Evolutionary conservation across 257 asterid genomes (phyloP), one percentile per base, ranked within the genome.

Genomic region (Henckelia pumila): DNA sequence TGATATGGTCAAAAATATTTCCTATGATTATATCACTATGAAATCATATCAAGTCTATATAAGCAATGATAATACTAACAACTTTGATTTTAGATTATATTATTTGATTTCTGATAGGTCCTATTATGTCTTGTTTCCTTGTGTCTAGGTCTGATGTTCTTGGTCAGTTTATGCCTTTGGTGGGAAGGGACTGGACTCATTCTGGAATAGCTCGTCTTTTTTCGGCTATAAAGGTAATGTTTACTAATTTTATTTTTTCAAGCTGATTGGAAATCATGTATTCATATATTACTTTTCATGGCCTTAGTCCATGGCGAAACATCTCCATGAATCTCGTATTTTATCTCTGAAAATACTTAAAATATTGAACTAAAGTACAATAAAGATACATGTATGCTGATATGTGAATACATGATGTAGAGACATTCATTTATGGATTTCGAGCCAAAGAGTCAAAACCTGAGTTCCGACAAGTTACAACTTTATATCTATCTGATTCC

Each of bases 131-230:
- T 44, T 72, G 61, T 50, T 11, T 76, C 66, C 68, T 70, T 75
- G 37, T 75, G 69, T 85, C 29, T 69, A 94, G 99, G 95, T 94
- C 99, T 71, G 99, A 94, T 83, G 99, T 94, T 80, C 98, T 91
- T 64, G 98, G 99, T 65, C 99, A 94, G 69, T 87, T 94, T 84
- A 94, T 94, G 99, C 99, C 97, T 21, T 75, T 94, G 89, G 98
- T 94, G 61, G 99, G 98, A 75, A 89, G 84, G 81, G 99, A 91
- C 81, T 94, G 99, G 99, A 89, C 99, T 1, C 99, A 94, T 76
- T 72, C 96, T 63, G 99, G 98, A 76, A 89, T 94, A 44, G 98
- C 98, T 78, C 94, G 91, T 59, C 98, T 94, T 73, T 94, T 91
- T 83, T 91, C 85, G 63, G 99, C 98, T 56, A 94, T 94, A 77